Evolutionary conservation across 129 eudicot genomes (phyloP), one percentile per base, ranked within the genome.

Genomic region (Ambrosia artemisiifolia): DNA sequence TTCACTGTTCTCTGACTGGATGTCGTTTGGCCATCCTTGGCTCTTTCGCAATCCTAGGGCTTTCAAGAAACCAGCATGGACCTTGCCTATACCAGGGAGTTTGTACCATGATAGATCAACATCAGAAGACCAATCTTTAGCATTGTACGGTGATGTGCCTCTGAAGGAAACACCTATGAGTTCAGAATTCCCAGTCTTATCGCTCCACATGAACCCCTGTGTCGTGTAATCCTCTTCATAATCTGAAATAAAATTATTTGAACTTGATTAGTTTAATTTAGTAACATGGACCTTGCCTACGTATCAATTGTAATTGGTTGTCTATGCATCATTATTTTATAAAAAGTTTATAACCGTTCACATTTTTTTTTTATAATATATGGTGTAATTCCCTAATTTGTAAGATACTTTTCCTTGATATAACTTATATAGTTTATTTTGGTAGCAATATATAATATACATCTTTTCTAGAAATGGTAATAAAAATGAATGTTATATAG

Each of bases 21-120:
- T 74, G 20, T 71, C 78, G 12, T 49, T 62, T 1, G 87, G 85
- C 77, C 85, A 83, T 0, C 83, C 85, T 8, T 64, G 33, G 71
- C 74, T 73, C 12, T 49, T 83, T 62, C 88, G 88, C 35, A 87
- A 73, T 44, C 97, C 97, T 17, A 88, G 65, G 33, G 95, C 95
- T 78, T 82, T 85, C 78, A 84, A 69, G 83, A 91, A 91, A 35
- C 97, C 97, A 0, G 84, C 85, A 46, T 91, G 97, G 28, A 91
- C 85, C 50, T 80, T 72, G 65, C 97, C 95, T 57, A 82, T 65
- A 2, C 66, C 48, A 1, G 30, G 74, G 48, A 84, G 84, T 32
- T 80, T 65, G 65, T 82, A 78, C 89, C 91, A 88, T 38, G 95
- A 88, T 36, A 91, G 74, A 73, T 86, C 90, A n/a, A 85, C 44